Base-by-base conservation (phyloP, 1,139 yeast genomes). In the Pichia sp. region DNA sequence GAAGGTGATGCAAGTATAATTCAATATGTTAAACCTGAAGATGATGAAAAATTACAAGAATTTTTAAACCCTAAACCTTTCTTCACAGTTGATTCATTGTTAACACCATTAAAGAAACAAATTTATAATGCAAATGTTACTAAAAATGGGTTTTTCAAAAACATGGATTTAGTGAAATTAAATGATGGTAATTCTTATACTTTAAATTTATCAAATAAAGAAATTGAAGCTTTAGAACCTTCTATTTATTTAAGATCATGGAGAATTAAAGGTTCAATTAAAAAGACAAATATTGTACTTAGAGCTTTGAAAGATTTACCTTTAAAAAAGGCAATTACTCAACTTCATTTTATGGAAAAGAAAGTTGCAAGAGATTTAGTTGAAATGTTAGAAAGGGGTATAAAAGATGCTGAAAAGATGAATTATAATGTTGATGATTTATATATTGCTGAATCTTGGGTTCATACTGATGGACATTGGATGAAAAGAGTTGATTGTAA, bases 261-360 rank as follows among this genome's bases (percentile, higher is more conserved):
- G 69, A 75, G 97, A 64, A 74, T 90, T 58, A 87, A 89, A 63
- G 77, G 89, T 26, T 82, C 95, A 5, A 78, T 84, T 70, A 92
- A 92, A 66, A 92, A 92, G 68, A 90, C 95, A 40, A 87, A 90
- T 11, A 72, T 80, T 37, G 85, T 89, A 43, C 73, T 87, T 53
- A 73, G 97, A 55, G 77, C 89, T 63, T 75, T 90, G 48, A 66
- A 67, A 45, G 83, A 84, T 37, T 68, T 83, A 67, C 76, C 78
- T 45, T 79, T 87, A 31, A 78, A 80, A 57, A 78, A 78, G 41
- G 97, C 97, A 46, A 84, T 92, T 54, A 87, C 92, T 42, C 97
- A 90, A 67, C 82, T 92, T 57, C 97, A 90, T 65, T 92, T 92
- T 69, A 80, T 82, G 60, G 76, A 81, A 41, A 87, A 87, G 67